Conservation (phyloP, 768 basidiomycete genomes). For the Mycena sanguinolenta region DNA sequence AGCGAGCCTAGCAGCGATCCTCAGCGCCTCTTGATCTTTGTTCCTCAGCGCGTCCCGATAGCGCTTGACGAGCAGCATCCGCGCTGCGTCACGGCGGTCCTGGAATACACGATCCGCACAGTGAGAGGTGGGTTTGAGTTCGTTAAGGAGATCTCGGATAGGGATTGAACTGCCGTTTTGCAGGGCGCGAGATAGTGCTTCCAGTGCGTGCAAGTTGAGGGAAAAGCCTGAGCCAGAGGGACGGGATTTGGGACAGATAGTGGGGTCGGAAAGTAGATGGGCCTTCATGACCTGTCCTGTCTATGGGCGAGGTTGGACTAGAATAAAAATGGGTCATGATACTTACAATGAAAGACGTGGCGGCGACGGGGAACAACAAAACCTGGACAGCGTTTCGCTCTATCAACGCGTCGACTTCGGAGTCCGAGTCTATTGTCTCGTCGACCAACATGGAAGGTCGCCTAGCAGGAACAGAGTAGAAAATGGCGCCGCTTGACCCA, state of each 20-base stretch:
- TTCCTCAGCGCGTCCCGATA: conserved; percentile 16
- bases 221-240: conserved; percentile 22
- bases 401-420: conserved; percentile 2
- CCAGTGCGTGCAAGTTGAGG: conserved; percentile 18
- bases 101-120: conserved; percentile 24
- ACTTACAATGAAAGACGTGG: conserved; percentile 27
- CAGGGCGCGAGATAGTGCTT: conserved; percentile 11
- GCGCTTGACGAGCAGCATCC: conserved; percentile 18
- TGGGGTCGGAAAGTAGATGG: conserved; percentile 18
- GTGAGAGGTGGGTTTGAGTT: conserved; percentile 20
- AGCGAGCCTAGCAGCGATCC: background rate
- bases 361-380: conserved; percentile 11
- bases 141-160: conserved; percentile 5
- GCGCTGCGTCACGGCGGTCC: conserved; percentile 8
- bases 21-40: background rate
- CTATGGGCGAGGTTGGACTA: background rate
- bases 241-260: conserved; percentile 9
- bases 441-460: background rate
- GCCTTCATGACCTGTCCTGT: conserved; percentile 26
- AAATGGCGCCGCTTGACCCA: conserved; percentile 16
- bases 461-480: conserved; percentile 17
- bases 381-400: conserved; percentile 9
- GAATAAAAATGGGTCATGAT: background rate
- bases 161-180: background rate
- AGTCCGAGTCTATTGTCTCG: conserved; percentile 1